phyloP scores from a whole-genome alignment of 1,284 basidiomycete genomes.

The Tylopilus sp. region DNA sequence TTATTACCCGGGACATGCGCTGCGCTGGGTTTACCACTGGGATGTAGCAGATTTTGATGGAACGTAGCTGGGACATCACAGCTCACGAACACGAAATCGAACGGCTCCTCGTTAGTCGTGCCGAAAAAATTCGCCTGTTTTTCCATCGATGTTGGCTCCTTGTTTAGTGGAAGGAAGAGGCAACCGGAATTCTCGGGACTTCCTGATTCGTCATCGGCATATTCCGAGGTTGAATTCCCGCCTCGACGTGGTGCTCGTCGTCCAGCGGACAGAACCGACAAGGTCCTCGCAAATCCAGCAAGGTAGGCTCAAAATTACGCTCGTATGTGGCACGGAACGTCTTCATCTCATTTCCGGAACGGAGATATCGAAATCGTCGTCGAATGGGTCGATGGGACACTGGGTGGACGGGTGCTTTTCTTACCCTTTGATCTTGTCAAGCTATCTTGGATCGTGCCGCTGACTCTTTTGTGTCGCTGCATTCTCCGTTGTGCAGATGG shows the following conservation, averaged over 20 bases:
- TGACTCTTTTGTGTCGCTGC: constrained; percentile 20
- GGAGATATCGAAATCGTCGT: constrained; percentile 23
- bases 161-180: too few relatives aligned
- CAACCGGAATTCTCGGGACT: constrained; percentile 2
- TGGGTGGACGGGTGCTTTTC: constrained; percentile 40
- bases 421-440: constrained; percentile 11
- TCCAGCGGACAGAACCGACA: constrained; percentile 20
- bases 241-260: constrained; percentile 11
- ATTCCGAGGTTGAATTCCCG: constrained; percentile 30
- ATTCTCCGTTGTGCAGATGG: constrained; percentile 42
- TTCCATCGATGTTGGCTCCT: background rate
- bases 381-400: constrained; percentile 22
- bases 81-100: background rate
- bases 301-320: constrained; percentile 49
- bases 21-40: background rate
- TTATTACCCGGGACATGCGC: background rate
- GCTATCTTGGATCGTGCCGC: constrained; percentile 13
- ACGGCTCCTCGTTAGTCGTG: too few relatives aligned
- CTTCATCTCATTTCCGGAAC: constrained; percentile 6
- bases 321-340: constrained; percentile 10
- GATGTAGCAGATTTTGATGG: background rate
- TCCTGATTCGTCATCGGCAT: constrained; percentile 18
- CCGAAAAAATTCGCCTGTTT: too few relatives aligned
- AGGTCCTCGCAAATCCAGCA: constrained; percentile 43
- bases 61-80: too few relatives aligned